A percentile compares a stretch with the other conserved stretches of the same genome.
Conservation (phyloP, 2,329 filamentous ascomycete genomes). For the Spiromastix sp. region DNA sequence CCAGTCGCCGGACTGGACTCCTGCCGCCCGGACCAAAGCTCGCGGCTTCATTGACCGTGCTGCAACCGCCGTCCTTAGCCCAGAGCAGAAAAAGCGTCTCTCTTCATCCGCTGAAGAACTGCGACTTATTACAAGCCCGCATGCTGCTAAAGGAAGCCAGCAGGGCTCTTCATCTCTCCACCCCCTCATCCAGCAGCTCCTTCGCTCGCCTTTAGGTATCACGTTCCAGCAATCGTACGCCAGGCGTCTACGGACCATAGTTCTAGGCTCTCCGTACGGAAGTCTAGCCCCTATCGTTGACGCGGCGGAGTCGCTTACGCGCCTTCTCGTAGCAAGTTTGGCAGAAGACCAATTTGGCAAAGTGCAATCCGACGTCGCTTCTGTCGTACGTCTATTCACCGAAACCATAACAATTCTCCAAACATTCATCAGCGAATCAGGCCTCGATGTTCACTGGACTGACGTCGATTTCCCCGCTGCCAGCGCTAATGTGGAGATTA, state of each 20-base stretch:
- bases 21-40: constrained; percentile 26
- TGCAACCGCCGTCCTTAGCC: constrained; percentile 28
- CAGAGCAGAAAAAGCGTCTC: constrained; percentile 29
- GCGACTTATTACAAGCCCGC: constrained; percentile 26
- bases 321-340: constrained; percentile 62
- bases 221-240: constrained; percentile 62
- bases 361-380: constrained; percentile 70
- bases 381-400: constrained; percentile 64
- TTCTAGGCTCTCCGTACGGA: constrained; percentile 65
- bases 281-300: constrained; percentile 59
- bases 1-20: constrained; percentile 34
- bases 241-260: constrained; percentile 52
- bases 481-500: constrained; percentile 17
- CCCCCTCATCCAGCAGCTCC: constrained; percentile 37
- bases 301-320: constrained; percentile 58
- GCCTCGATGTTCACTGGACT: constrained; percentile 61
- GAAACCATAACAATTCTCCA: constrained; percentile 59
- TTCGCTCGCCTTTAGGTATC: constrained; percentile 48
- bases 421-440: constrained; percentile 46
- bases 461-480: constrained; percentile 50
- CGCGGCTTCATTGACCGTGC: constrained; percentile 29
- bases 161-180: constrained; percentile 40
- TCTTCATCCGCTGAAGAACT: constrained; percentile 27
- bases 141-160: constrained; percentile 40
- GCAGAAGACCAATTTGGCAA: constrained; percentile 74